These are phyloP conservation scores for Verticillium zaregamsianum DNA, from an alignment of 2,329 filamentous ascomycete species.

Conservation along the genomic window DNA sequence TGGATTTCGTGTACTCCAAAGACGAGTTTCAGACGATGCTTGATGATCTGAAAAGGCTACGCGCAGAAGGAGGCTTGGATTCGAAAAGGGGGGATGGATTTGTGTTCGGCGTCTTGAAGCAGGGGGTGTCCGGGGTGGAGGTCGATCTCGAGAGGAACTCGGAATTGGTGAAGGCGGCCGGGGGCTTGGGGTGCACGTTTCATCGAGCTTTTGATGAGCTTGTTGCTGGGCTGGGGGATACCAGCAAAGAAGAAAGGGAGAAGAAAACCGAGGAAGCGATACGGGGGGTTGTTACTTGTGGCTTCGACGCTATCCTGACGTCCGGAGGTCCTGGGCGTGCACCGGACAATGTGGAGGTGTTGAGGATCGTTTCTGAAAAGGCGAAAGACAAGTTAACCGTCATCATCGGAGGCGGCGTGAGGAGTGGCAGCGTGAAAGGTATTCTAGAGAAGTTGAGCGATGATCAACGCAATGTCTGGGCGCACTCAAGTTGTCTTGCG, in stretches of 20 bases:
- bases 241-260: conserved; percentile 12
- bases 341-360: conserved; percentile 29
- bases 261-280: conserved; percentile 20
- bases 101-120: conserved; percentile 46
- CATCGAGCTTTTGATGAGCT: conserved; percentile 54
- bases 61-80: conserved; percentile 28
- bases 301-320: conserved; percentile 49
- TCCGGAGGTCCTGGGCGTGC: conserved; percentile 44
- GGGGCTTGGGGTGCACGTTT: conserved; percentile 43
- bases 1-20: conserved; percentile 46
- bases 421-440: conserved; percentile 31
- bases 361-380: conserved; percentile 30
- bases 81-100: conserved; percentile 46
- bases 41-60: conserved; percentile 23
- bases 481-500: conserved; percentile 44
- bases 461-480: conserved; percentile 26
- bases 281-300: conserved; percentile 31
- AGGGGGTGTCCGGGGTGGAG: conserved; percentile 7
- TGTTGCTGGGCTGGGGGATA: conserved; percentile 18
- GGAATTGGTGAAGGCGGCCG: conserved; percentile 35
- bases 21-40: conserved; percentile 41
- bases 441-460: conserved; percentile 22
- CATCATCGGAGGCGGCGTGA: conserved; percentile 48
- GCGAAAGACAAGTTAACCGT: conserved; percentile 34
- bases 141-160: conserved; percentile 38